Evolutionary conservation across 768 basidiomycete genomes (phyloP).

Genomic region (Leccinum disarticulatum): DNA sequence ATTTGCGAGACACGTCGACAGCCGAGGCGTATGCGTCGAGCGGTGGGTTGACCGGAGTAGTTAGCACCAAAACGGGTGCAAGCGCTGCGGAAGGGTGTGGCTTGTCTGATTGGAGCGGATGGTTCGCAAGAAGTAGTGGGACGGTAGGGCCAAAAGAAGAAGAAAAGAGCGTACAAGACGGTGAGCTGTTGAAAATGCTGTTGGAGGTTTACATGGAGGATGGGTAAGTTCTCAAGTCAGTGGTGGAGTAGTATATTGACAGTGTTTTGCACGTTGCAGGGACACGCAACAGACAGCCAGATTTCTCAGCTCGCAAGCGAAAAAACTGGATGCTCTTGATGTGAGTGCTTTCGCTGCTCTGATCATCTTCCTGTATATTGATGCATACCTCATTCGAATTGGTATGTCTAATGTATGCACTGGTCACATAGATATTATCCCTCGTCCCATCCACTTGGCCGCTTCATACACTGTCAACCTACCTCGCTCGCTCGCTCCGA

Average conservation of each 20-base stretch:
- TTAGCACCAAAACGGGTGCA: slow-evolving; percentile 56
- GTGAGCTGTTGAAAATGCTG: slow-evolving; percentile 63
- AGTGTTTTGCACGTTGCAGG: slow-evolving; percentile 34
- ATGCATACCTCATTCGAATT: not conserved
- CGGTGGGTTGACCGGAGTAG: slow-evolving; percentile 59
- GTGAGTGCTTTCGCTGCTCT: slow-evolving; percentile 44
- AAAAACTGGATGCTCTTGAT: slow-evolving; percentile 74
- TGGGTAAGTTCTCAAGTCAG: slow-evolving; percentile 50
- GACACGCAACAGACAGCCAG: slow-evolving; percentile 59
- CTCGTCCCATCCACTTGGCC: slow-evolving; percentile 78
- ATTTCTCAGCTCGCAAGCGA: slow-evolving; percentile 77
- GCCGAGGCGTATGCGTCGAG: slow-evolving; percentile 87
- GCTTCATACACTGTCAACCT: slow-evolving; percentile 66
- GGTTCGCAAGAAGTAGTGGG: slow-evolving; percentile 51
- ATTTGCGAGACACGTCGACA: slow-evolving; percentile 69
- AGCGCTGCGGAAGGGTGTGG: slow-evolving; percentile 52
- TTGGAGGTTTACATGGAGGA: slow-evolving; percentile 82
- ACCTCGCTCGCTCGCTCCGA: slow-evolving; percentile 77
- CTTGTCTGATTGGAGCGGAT: slow-evolving; percentile 39
- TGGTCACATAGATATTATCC: slow-evolving; percentile 52
- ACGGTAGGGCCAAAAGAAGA: slow-evolving; percentile 36
- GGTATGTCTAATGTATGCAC: not conserved
- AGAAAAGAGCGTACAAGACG: slow-evolving; percentile 46
- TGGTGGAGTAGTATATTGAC: not conserved
- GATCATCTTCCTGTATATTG: not conserved